Evolutionary conservation across 2,329 filamentous ascomycete species (phyloP), one percentile per base, ranked within the genome.

Genomic region (Stachybotrys echinatus): DNA sequence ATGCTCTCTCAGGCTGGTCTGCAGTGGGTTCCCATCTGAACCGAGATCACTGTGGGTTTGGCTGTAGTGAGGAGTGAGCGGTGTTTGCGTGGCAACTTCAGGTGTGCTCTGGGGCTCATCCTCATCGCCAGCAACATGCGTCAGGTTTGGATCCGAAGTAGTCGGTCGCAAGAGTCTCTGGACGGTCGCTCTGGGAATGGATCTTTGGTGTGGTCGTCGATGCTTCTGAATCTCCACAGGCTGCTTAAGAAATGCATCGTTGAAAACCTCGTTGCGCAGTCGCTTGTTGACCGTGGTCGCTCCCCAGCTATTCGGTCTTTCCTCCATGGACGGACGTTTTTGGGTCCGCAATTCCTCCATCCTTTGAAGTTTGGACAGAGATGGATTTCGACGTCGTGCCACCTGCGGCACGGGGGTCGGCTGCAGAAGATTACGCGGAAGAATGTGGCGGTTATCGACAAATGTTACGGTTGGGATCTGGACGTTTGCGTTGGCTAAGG

Each of bases 401-500:
- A 58, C 58, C 4, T 65, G 63, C 5, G 64, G 60, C 7, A 68
- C 63, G 4, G 69, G 62, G 23, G 83, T 75, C 18, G 85, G 76
- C 48, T 84, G 82, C 46, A 96, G 86, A 23, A 96, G 77, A 60
- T 88, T 89, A 43, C 89, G 84, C 2, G 92, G 92, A 40, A 96
- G 84, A 51, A 97, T 95, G 63, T 97, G 92, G 55, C 87, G 83
- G 64, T 97, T 97, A 65, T 96, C 92, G 61, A 92, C 89, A 53
- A 96, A 90, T 0, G 94, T 90, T 44, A 97, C 92, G 39, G 94
- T 92, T 2, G 92, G 92, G 23, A 95, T 83, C 20, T 87, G 81
- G 31, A 83, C 79, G 22, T 73, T 73, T 23, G 70, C 66, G 34
- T 81, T 80, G 50, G 88, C 80, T 52, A 96, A 79, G 12, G 89